Percentiles rank a stretch among this genome's conserved stretches.
Evolutionary conservation across 495 filamentous ascomycete genomes (phyloP).

Genomic region (Podospora anserina): DNA sequence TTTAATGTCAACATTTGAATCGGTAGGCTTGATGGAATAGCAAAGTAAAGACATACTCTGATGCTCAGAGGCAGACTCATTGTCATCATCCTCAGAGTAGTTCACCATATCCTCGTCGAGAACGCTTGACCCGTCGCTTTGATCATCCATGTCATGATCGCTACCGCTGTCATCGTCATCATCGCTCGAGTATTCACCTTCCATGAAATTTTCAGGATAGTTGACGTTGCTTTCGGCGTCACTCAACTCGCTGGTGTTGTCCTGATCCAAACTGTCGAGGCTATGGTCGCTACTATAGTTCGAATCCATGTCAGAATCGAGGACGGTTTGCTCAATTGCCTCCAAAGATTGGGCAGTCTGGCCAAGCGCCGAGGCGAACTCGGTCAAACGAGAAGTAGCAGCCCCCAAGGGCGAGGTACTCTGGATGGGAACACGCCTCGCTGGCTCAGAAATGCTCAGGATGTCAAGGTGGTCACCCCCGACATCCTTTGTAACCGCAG

Average conservation of each 20-base stretch:
- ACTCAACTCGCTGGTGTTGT: not conserved
- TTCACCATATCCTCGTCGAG: not conserved
- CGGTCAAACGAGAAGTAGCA: not conserved
- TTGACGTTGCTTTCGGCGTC: conserved; percentile 22
- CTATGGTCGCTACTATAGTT: not conserved
- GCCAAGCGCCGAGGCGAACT: not conserved
- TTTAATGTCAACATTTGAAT: not conserved
- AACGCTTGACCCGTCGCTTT: not conserved
- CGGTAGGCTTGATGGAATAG: not conserved
- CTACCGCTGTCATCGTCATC: conserved; percentile 31
- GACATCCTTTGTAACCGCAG: not conserved
- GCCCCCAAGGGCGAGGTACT: not conserved
- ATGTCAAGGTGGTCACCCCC: not conserved
- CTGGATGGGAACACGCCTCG: not conserved
- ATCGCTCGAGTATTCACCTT: not conserved
- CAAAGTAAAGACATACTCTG: not conserved
- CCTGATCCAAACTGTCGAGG: conserved; percentile 7
- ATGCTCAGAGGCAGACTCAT: not conserved
- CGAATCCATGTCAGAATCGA: not conserved
- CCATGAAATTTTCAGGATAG: conserved; percentile 17
- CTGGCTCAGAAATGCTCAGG: not conserved
- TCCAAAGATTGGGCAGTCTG: not conserved
- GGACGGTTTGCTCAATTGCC: not conserved
- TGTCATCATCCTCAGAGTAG: conserved; percentile 5
- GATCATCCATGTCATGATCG: conserved; percentile 21